phyloP scores from a whole-genome alignment of 495 filamentous ascomycete genomes.

The Tuber aestivum region DNA sequence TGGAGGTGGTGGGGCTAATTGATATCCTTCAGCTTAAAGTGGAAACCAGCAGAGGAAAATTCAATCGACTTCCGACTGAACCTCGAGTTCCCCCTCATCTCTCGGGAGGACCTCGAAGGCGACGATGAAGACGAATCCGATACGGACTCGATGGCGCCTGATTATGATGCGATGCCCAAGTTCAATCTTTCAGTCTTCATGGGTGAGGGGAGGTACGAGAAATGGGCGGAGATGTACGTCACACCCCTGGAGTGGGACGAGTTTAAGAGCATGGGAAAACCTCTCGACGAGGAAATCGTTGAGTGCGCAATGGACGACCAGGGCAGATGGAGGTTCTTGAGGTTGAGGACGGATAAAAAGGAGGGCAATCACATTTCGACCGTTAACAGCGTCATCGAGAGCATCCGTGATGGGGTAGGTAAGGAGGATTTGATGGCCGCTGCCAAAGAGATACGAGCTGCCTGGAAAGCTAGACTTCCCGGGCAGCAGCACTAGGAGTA shows the following conservation, averaged over 20 bases:
- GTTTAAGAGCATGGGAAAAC: slow-evolving; percentile 61
- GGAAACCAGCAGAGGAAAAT: slow-evolving; percentile 91
- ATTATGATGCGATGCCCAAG: slow-evolving; percentile 57
- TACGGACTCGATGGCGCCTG: slow-evolving; percentile 32
- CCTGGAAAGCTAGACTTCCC: slow-evolving; percentile 31
- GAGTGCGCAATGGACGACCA: slow-evolving; percentile 76
- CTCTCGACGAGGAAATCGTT: slow-evolving; percentile 74
- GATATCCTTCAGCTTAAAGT: slow-evolving; percentile 77
- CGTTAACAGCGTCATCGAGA: slow-evolving; percentile 72
- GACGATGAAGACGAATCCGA: slow-evolving; percentile 20
- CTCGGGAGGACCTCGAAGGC: slow-evolving; percentile 54
- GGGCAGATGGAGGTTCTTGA: slow-evolving; percentile 72
- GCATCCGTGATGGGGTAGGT: slow-evolving; percentile 67
- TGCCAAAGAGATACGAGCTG: slow-evolving; percentile 27
- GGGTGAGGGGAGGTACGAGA: slow-evolving; percentile 53
- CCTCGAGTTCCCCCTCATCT: slow-evolving; percentile 66
- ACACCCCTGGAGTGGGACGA: slow-evolving; percentile 75
- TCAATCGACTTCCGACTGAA: slow-evolving; percentile 81
- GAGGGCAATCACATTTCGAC: slow-evolving; percentile 83
- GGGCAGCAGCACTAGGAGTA: background rate
- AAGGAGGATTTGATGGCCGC: slow-evolving; percentile 54
- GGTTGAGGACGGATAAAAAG: slow-evolving; percentile 82
- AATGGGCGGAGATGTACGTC: slow-evolving; percentile 61
- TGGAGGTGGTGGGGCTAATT: background rate
- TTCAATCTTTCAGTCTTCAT: slow-evolving; percentile 56